Evolutionary conservation across 441 rosid genomes (phyloP).

Genomic region (Erodium texanum): DNA sequence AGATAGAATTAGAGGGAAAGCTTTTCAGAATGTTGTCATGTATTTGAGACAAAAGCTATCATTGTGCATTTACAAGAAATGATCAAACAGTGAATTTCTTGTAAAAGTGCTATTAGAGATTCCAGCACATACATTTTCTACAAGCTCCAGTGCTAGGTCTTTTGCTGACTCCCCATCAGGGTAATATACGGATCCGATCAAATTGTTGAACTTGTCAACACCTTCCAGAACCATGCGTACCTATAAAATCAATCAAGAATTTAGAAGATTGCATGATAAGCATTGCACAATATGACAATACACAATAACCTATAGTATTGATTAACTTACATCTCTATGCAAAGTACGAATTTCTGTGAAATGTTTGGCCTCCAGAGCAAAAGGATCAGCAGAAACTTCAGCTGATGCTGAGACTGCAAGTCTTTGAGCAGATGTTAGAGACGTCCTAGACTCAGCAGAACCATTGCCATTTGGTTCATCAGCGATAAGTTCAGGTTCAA

Average conservation of each 20-base stretch:
- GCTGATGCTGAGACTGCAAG: slow-evolving; percentile 55
- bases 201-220: slow-evolving; percentile 81
- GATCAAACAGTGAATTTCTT: no score
- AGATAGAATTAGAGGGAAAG: neutral
- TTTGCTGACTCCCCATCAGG: slow-evolving; percentile 75
- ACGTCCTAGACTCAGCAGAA: slow-evolving; percentile 48
- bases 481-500: slow-evolving; percentile 37
- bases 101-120: neutral
- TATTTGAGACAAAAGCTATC: no score
- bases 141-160: slow-evolving; percentile 86
- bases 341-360: slow-evolving; percentile 84
- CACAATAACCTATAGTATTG: slow-evolving; percentile 11
- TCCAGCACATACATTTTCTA: slow-evolving; percentile 61
- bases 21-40: neutral
- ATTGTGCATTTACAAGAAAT: no score
- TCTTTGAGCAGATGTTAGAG: slow-evolving; percentile 88
- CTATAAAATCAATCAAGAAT: slow-evolving; percentile 34
- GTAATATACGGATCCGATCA: slow-evolving; percentile 88
- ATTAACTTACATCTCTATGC: slow-evolving; percentile 63
- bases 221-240: slow-evolving; percentile 97
- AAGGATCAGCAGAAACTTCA: slow-evolving; percentile 72
- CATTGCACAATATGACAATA: neutral
- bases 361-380: slow-evolving; percentile 73
- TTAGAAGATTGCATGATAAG: slow-evolving; percentile 19
- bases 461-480: slow-evolving; percentile 58